Conservation (phyloP, 768 basidiomycete genomes). For the Cystofilobasidium capitatum region DNA sequence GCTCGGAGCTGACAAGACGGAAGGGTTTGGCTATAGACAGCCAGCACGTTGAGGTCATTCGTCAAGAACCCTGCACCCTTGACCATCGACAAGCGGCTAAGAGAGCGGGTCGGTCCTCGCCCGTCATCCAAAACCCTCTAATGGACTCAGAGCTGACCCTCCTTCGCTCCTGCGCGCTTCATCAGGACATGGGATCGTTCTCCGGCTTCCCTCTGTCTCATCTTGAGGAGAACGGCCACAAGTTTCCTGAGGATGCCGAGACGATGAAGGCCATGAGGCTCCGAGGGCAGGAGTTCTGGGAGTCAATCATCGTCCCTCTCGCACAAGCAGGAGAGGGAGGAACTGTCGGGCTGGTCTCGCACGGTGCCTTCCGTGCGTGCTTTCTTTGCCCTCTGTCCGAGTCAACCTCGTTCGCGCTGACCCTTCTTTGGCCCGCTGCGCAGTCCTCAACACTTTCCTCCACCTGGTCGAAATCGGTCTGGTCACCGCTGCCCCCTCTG, state of each 20-base stretch:
- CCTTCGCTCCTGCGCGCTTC: neutral
- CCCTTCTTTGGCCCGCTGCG: neutral
- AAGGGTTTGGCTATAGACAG: neutral
- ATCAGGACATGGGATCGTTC: neutral
- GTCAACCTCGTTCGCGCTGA: too few relatives aligned
- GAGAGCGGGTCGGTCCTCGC: neutral
- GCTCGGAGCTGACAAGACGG: too few relatives aligned
- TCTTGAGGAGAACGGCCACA: neutral
- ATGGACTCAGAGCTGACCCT: neutral
- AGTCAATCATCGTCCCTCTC: neutral
- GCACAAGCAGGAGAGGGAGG: neutral
- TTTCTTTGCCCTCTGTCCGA: too few relatives aligned
- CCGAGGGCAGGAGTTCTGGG: neutral
- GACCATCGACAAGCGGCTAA: neutral
- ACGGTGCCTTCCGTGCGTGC: conserved; percentile 1
- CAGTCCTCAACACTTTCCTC: conserved; percentile 1
- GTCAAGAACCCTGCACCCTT: neutral
- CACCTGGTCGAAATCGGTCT: neutral
- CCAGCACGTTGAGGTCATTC: neutral
- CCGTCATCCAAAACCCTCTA: neutral
- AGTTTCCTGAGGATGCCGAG: neutral
- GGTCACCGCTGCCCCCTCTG: neutral
- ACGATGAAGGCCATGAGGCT: neutral
- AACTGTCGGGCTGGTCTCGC: neutral
- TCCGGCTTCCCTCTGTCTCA: neutral